Conservation (phyloP, 2,329 filamentous ascomycete genomes). For the Dothistroma septosporum region DNA sequence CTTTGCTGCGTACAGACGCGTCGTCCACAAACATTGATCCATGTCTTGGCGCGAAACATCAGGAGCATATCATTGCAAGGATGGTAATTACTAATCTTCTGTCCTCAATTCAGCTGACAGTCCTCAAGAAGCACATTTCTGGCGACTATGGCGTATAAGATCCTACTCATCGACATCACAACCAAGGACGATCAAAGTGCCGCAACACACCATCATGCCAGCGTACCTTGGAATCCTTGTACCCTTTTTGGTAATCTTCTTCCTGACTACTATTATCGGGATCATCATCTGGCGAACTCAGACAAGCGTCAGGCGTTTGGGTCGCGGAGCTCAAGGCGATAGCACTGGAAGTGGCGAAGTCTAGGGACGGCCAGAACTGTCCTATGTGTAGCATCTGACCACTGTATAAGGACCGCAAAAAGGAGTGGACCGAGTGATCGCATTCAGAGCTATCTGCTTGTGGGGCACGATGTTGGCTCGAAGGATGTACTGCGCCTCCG, state of each 20-base stretch:
- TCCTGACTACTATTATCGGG: background rate
- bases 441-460: too few relatives aligned
- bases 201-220: background rate
- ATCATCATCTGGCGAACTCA: background rate
- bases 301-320: background rate
- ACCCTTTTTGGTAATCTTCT: background rate
- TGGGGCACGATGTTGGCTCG: background rate
- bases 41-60: background rate
- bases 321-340: background rate
- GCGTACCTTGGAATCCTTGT: background rate
- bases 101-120: background rate
- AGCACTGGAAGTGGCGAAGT: background rate
- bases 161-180: too few relatives aligned
- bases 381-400: too few relatives aligned
- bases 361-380: too few relatives aligned
- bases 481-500: background rate
- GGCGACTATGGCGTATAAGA: too few relatives aligned
- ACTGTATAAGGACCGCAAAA: too few relatives aligned
- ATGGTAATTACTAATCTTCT: background rate
- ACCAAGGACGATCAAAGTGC: background rate
- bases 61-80: background rate
- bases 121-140: background rate
- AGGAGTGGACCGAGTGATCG: too few relatives aligned
- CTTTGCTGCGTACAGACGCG: too few relatives aligned
- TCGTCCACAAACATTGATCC: background rate